phyloP scores from a whole-genome alignment of 1,139 yeast genomes.

The Yamadazyma diddensiae region DNA sequence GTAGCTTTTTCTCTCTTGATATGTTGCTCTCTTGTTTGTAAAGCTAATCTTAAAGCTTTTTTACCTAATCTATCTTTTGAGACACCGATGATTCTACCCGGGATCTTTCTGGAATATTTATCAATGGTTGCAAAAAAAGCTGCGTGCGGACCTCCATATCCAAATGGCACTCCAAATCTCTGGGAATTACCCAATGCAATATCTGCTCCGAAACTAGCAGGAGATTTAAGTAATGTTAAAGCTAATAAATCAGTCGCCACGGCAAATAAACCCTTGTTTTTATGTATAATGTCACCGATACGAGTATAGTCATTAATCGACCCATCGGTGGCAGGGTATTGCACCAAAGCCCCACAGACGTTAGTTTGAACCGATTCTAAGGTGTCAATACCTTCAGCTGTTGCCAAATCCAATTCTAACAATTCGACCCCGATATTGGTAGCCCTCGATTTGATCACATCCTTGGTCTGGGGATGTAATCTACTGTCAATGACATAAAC shows the following conservation, averaged over 20 bases:
- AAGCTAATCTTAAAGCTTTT: constrained; percentile 83
- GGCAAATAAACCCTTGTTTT: constrained; percentile 69
- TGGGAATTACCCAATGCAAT: constrained; percentile 91
- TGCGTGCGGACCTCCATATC: constrained; percentile 98
- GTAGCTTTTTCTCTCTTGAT: constrained; percentile 97
- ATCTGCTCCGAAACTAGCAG: constrained; percentile 85
- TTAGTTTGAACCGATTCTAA: constrained; percentile 36
- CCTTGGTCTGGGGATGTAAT: constrained; percentile 82
- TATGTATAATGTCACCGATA: constrained; percentile 66
- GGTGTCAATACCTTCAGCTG: constrained; percentile 41
- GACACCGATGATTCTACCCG: constrained; percentile 93
- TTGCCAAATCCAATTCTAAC: constrained; percentile 54
- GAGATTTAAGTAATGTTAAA: constrained; percentile 79
- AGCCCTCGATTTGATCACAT: constrained; percentile 78
- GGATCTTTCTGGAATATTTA: constrained; percentile 83
- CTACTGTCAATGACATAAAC: constrained; percentile 71
- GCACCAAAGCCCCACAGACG: constrained; percentile 80
- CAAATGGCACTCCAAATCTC: constrained; percentile 96
- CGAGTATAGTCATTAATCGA: constrained; percentile 52
- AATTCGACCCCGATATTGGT: constrained; percentile 68
- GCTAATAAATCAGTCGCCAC: constrained; percentile 92
- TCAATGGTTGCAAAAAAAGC: constrained; percentile 89
- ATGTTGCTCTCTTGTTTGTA: constrained; percentile 98
- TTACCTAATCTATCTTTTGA: constrained; percentile 90
- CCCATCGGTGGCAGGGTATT: constrained; percentile 91